Conservation (phyloP, 257 asterid species). For the Nicotiana otophora region DNA sequence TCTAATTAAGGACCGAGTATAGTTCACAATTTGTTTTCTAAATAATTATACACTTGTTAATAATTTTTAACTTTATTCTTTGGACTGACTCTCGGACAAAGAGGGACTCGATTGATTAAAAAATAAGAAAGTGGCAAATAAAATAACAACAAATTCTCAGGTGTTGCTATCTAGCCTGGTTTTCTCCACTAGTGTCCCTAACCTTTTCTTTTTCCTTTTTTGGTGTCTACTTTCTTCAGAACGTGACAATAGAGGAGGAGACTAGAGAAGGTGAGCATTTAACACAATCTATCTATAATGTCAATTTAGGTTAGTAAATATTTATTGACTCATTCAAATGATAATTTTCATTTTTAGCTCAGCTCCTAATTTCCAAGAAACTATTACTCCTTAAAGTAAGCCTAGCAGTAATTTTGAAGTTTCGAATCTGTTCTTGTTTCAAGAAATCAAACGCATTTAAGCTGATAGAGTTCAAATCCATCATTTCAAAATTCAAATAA, state of each 20-base stretch:
- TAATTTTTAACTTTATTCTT: neutral
- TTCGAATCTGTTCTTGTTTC: neutral
- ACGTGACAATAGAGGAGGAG: slow-evolving; percentile 8
- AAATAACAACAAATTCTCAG: neutral
- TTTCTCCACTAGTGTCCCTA: slow-evolving; percentile 11
- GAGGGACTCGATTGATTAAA: neutral
- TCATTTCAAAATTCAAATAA: neutral
- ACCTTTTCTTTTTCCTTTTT: slow-evolving; percentile 3
- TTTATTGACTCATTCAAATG: neutral
- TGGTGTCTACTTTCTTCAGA: slow-evolving; percentile 7
- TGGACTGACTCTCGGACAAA: neutral
- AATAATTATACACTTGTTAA: neutral
- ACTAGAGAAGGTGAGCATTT: too few species aligned
- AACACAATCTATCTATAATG: too few species aligned
- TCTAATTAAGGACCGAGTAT: accelerated
- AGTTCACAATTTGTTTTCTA: neutral
- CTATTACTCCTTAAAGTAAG: neutral
- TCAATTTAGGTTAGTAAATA: neutral
- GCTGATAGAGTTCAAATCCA: neutral
- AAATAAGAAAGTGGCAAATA: neutral
- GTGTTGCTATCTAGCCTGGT: slow-evolving; percentile 18
- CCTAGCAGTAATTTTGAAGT: neutral
- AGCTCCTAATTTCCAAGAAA: neutral
- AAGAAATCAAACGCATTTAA: neutral
- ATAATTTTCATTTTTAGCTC: too few species aligned